phyloP scores from a whole-genome alignment of 176 grass and related monocot species.

The Lolium rigidum region DNA sequence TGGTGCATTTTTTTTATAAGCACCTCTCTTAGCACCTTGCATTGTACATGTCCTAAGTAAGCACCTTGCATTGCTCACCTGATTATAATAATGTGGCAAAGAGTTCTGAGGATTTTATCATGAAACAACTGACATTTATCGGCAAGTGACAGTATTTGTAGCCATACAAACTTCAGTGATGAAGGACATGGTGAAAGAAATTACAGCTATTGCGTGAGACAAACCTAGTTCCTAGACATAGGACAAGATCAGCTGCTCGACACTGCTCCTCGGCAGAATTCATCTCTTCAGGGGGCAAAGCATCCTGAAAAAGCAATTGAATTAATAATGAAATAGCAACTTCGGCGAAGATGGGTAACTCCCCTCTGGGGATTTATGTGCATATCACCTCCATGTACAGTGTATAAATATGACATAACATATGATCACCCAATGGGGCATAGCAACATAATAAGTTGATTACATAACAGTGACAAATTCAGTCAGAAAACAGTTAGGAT shows the following conservation, averaged over 20 bases:
- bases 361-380: not conserved
- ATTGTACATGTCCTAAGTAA: not conserved
- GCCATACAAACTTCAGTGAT: constrained; percentile 14
- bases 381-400: not conserved
- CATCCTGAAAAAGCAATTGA: constrained; percentile 71
- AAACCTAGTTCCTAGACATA: constrained; percentile 98
- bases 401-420: not conserved
- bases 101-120: not conserved
- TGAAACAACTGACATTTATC: not conserved
- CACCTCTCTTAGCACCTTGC: no score
- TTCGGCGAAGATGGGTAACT: not conserved
- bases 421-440: not conserved
- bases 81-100: not conserved
- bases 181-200: constrained; percentile 15
- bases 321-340: constrained; percentile 32
- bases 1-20: no score
- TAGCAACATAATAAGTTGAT: not conserved
- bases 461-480: not conserved
- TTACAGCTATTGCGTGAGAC: constrained; percentile 18
- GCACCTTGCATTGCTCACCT: not conserved
- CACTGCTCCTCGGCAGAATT: constrained; percentile 84
- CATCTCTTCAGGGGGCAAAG: constrained; percentile 87
- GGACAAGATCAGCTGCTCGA: constrained; percentile 79
- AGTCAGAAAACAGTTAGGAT: not conserved
- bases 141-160: not conserved